These are phyloP conservation scores for Tephrocybe sp. DNA, from an alignment of 768 basidiomycete species.

Conservation along the genomic window DNA sequence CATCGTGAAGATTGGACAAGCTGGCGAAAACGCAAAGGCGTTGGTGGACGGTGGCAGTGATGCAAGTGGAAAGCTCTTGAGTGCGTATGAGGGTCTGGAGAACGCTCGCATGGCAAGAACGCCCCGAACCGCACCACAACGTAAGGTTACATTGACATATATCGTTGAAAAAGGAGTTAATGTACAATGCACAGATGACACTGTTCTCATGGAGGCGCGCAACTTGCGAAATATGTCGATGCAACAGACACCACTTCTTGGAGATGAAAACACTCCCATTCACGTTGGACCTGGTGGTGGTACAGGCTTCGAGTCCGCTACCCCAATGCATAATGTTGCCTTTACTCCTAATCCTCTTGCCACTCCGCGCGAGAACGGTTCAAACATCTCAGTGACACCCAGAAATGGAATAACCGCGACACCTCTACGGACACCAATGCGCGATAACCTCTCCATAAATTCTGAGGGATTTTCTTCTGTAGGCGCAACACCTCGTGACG, in stretches of 20 bases:
- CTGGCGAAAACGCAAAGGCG: constrained; percentile 85
- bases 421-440: constrained; percentile 91
- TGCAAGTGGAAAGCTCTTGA: constrained; percentile 82
- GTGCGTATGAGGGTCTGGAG: constrained; percentile 90
- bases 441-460: constrained; percentile 92
- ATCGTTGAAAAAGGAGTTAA: background rate
- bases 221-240: constrained; percentile 94
- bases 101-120: constrained; percentile 91
- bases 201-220: constrained; percentile 90
- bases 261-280: constrained; percentile 96
- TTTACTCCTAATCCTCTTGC: constrained; percentile 97
- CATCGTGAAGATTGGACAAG: constrained; percentile 97
- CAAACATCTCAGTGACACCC: constrained; percentile 56
- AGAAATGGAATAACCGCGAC: constrained; percentile 59
- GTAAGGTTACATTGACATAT: constrained; percentile 36
- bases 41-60: constrained; percentile 82
- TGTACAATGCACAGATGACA: constrained; percentile 71
- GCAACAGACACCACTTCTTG: constrained; percentile 90
- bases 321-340: constrained; percentile 86
- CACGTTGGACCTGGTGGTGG: constrained; percentile 73
- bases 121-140: constrained; percentile 90
- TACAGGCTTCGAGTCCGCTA: constrained; percentile 93
- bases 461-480: constrained; percentile 56
- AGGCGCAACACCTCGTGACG: constrained; percentile 77
- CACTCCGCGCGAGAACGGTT: constrained; percentile 63